A percentile compares a stretch with the other conserved stretches of the same genome.
These are phyloP conservation scores for Amoebophrya sp. DNA, from an alignment of 169 alveolate genomes.

Conservation along the genomic window DNA sequence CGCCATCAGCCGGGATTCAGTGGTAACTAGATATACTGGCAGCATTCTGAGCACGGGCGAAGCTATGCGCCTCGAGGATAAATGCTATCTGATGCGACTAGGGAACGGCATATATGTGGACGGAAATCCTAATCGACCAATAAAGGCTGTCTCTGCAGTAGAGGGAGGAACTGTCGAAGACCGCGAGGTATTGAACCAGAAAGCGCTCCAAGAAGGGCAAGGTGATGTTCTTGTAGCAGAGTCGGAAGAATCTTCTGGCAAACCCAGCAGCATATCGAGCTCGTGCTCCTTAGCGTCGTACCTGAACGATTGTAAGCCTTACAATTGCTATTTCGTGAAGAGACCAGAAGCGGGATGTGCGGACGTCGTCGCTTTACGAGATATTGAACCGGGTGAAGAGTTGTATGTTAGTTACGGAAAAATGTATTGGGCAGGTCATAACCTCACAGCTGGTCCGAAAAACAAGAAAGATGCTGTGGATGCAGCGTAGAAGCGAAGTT, in stretches of 20 bases:
- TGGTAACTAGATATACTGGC: neutral
- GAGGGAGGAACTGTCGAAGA: too few species aligned
- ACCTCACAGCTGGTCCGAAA: neutral
- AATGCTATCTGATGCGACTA: neutral
- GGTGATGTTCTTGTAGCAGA: too few species aligned
- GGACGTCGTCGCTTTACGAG: neutral
- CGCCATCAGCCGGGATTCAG: neutral
- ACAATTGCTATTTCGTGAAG: constrained; percentile 17
- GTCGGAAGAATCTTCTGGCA: neutral
- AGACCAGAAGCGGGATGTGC: neutral
- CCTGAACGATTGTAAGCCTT: neutral
- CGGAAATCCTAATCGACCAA: neutral
- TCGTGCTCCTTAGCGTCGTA: neutral
- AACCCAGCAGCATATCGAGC: neutral
- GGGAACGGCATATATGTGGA: neutral
- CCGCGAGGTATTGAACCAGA: too few species aligned
- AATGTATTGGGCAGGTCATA: neutral
- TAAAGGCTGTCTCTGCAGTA: neutral
- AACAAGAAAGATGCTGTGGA: neutral
- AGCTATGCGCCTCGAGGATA: neutral
- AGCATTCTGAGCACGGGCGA: neutral
- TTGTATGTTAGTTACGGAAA: neutral
- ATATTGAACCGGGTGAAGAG: neutral
- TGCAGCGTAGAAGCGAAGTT: too few species aligned
- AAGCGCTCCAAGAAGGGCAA: too few species aligned